Percentiles rank a stretch among this genome's conserved stretches.
These are phyloP conservation scores for Trichoderma koningiopsis DNA, from an alignment of 2,329 filamentous ascomycete genomes.

Conservation along the genomic window DNA sequence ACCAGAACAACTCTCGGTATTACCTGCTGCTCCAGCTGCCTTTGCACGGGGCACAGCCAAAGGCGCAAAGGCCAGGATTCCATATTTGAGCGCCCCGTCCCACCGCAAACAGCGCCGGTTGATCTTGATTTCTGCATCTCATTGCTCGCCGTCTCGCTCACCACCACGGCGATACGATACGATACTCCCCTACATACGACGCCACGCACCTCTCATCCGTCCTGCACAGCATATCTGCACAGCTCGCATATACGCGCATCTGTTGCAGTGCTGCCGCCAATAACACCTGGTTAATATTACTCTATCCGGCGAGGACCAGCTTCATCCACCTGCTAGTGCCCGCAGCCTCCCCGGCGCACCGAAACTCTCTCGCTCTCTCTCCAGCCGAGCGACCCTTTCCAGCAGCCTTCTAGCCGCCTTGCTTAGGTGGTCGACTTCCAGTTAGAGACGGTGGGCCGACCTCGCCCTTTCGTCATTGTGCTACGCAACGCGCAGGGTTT, in stretches of 20 bases:
- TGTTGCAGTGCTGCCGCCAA: not conserved
- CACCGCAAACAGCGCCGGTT: not conserved
- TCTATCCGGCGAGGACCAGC: not conserved
- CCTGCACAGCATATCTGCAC: slow-evolving; percentile 16
- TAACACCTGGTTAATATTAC: not conserved
- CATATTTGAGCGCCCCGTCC: slow-evolving; percentile 17
- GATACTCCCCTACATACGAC: not conserved
- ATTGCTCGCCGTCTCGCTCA: not conserved
- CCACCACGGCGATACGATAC: not conserved
- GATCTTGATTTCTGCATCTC: slow-evolving; percentile 1
- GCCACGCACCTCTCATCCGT: not conserved
- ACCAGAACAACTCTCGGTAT: not conserved
- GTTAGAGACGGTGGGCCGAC: slow-evolving; percentile 18
- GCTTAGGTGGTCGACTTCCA: not conserved
- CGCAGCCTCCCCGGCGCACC: slow-evolving; percentile 18
- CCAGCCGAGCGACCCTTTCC: not conserved
- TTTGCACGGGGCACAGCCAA: not conserved
- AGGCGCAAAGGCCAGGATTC: not conserved
- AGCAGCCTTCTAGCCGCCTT: slow-evolving; percentile 7
- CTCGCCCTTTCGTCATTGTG: slow-evolving; percentile 22
- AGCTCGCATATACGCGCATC: slow-evolving; percentile 14
- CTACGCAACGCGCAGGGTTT: slow-evolving; percentile 20
- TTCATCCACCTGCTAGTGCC: slow-evolving; percentile 17
- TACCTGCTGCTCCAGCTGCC: not conserved
- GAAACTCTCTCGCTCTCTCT: not conserved